A percentile compares a stretch with the other conserved stretches of the same genome.
These are phyloP conservation scores for Lactarius psammicola DNA, from an alignment of 768 basidiomycete species.

Conservation along the genomic window DNA sequence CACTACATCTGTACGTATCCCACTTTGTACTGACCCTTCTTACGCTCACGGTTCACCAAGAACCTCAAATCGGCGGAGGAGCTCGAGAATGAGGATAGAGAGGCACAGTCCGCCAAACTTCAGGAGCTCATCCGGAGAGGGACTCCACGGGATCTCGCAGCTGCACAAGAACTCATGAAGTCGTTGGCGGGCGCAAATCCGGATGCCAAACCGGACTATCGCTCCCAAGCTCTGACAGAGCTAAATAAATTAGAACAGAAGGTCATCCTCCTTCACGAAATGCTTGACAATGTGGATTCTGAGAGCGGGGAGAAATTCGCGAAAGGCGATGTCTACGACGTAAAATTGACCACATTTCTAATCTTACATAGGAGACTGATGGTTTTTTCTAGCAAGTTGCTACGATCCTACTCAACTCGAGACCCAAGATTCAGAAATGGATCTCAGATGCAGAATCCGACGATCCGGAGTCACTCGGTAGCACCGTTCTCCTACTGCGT, in stretches of 20 bases:
- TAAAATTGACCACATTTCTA: slow-evolving; percentile 38
- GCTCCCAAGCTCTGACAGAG: slow-evolving; percentile 82
- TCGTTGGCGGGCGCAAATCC: slow-evolving; percentile 92
- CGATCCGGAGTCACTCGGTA: slow-evolving; percentile 88
- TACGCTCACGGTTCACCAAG: slow-evolving; percentile 39
- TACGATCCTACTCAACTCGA: slow-evolving; percentile 69
- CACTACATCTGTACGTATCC: slow-evolving; percentile 42
- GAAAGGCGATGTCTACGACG: slow-evolving; percentile 90
- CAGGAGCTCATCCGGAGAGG: slow-evolving; percentile 97
- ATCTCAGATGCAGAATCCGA: slow-evolving; percentile 89
- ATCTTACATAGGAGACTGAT: slow-evolving; percentile 11
- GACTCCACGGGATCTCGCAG: slow-evolving; percentile 91
- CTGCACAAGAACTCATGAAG: slow-evolving; percentile 98
- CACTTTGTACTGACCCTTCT: neutral
- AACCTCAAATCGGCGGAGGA: slow-evolving; percentile 94
- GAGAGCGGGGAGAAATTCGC: slow-evolving; percentile 74
- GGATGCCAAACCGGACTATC: slow-evolving; percentile 91
- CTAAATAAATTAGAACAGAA: slow-evolving; percentile 94
- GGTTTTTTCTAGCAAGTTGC: slow-evolving; percentile 74
- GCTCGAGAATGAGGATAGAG: slow-evolving; percentile 91
- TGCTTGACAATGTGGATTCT: slow-evolving; percentile 88
- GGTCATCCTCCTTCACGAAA: slow-evolving; percentile 93
- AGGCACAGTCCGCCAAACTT: slow-evolving; percentile 95
- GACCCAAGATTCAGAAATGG: slow-evolving; percentile 98
- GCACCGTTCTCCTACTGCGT: neutral